Conservation (phyloP, 2,329 filamentous ascomycete species). For the Pleomassaria siparia region DNA sequence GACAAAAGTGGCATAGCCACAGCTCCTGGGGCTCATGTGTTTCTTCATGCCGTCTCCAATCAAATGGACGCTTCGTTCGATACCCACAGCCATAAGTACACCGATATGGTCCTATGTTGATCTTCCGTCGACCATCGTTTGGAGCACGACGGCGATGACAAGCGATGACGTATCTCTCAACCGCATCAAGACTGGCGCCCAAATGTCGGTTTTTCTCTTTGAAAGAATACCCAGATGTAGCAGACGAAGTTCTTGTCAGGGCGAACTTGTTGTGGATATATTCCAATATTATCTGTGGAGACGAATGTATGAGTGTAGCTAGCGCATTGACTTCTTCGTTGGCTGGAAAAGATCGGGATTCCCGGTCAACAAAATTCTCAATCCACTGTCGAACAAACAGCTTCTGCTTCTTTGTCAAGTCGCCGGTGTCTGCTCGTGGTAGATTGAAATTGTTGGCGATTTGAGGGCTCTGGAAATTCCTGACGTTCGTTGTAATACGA, state of each 20-base stretch:
- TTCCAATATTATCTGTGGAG: conserved; percentile 13
- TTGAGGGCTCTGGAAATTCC: not conserved
- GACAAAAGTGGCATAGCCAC: conserved; percentile 24
- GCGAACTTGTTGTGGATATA: conserved; percentile 16
- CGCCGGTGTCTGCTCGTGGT: not conserved
- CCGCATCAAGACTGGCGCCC: conserved; percentile 11
- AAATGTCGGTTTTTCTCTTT: conserved; percentile 17
- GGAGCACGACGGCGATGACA: conserved; percentile 17
- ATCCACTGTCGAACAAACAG: conserved; percentile 18
- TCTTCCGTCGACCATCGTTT: conserved; percentile 23
- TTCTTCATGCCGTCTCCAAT: conserved; percentile 33
- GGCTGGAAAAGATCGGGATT: conserved; percentile 1
- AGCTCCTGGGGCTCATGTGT: conserved; percentile 30
- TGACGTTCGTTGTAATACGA: not conserved
- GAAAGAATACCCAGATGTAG: conserved; percentile 10
- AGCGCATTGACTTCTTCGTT: conserved; percentile 15
- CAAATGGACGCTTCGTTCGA: conserved; percentile 23
- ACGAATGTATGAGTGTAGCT: conserved; percentile 14
- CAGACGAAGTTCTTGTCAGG: not conserved
- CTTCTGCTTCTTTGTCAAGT: conserved; percentile 15
- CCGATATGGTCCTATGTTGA: conserved; percentile 22
- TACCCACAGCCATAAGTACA: conserved; percentile 31
- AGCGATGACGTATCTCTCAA: conserved; percentile 21
- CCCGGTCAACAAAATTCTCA: conserved; percentile 8
- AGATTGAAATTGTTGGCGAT: not conserved